Base-by-base conservation (phyloP, 495 filamentous ascomycete genomes). In the Endocarpon pusillum region DNA sequence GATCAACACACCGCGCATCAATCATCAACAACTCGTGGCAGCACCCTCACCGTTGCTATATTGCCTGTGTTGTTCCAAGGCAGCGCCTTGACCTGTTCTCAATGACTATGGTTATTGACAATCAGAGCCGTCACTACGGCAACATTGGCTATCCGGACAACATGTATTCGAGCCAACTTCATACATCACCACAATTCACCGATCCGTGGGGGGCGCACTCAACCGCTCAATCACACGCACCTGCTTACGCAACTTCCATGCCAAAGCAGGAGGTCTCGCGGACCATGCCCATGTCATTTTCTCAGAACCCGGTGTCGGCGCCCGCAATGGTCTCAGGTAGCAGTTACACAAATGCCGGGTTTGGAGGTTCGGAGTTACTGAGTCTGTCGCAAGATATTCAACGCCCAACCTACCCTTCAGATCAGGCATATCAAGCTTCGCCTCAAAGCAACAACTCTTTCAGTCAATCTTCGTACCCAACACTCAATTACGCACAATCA, bases 81-180 rank as follows among this genome's bases (percentile, higher is more conserved):
- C n/a, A n/a, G n/a, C n/a, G n/a, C n/a, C n/a, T n/a, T n/a, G n/a
- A n/a, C 12, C 28, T 31, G 14, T 14, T 14, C 59, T 55, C 63
- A 57, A 76, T 82, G 72, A 82, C 80, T 64, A 78, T 91, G 74
- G 82, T 87, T 61, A 73, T 89, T 59, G 80, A 84, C 59, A 70
- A 74, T 53, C 77, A 86, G 57, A 79, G 81, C 64, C 83, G 81
- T 63, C 65, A 69, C 32, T 75, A 82, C 57, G 74, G 81, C 61
- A 70, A 69, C 43, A 71, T 87, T 64, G 69, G 71, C 55, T 92
- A 86, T 64, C n/a, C n/a, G n/a, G 80, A 87, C 55, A 73, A 73
- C 54, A 64, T 79, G 48, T 69, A 74, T 42, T 78, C 77, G 58
- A 63, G 69, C 53, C 66, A 72, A 47, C 55, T 75, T 59, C 67